Evolutionary conservation across 768 basidiomycete genomes (phyloP), one percentile per base, ranked within the genome.

Genomic region (Amanita jacksonii): DNA sequence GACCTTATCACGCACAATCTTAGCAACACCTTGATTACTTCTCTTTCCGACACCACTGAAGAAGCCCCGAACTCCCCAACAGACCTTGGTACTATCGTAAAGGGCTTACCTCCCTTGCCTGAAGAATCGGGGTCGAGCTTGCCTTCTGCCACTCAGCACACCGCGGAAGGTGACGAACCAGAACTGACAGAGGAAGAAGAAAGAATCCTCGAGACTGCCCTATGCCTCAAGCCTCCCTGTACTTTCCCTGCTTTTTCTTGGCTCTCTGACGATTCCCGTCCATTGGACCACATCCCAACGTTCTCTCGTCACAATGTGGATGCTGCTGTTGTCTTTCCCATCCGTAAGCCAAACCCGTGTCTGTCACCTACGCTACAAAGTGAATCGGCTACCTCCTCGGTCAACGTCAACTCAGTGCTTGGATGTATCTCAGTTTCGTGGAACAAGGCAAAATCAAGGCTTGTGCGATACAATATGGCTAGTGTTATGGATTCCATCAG

Each of bases 181-280:
- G 40, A 41, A n/a, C 18, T 41, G 27, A 41, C 40, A 3, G 40
- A 41, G 18, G 39, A 41, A 19, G 40, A 31, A 18, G 40, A 41
- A 41, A 19, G 27, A 1, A 32, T 41, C 18, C 25, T 41, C 15
- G 28, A 30, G 19, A 41, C 25, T 8, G 6, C 12, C n/a, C 38
- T 39, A 16, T 39, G 38, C 38, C 18, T 39, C 15, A 23, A 24
- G 30, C 4, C 13, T 5, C 8, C 28, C 9, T 18, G 31, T 5
- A 13, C 25, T 9, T 16, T 19, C 15, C 24, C 38, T 41, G 30
- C 28, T 31, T 8, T 31, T 18, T 16, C 27, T 8, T 18, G 30
- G 30, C 22, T 39, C 13, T 25, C 40, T 5, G 28, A 41, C 9
- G 30, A 41, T 31, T 28, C 40, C 18, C 25, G 20, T 16, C 18